Evolutionary conservation across 2,329 filamentous ascomycete species (phyloP).

Genomic region (Trichothecium roseum): DNA sequence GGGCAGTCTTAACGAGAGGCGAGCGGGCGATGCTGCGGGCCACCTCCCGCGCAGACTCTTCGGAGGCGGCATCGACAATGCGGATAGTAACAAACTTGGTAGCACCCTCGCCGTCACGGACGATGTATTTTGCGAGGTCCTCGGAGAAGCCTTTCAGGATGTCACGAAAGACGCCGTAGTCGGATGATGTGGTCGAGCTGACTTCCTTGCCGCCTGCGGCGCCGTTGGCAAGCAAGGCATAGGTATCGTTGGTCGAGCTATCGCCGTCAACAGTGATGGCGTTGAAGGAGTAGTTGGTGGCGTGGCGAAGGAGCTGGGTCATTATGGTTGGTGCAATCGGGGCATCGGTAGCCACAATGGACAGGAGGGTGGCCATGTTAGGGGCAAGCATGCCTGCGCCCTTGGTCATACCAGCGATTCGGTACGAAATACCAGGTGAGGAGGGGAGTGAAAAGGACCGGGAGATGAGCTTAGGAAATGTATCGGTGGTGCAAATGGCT

Average conservation of each 20-base stretch:
- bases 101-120: slow-evolving; percentile 92
- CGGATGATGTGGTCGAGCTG: slow-evolving; percentile 38
- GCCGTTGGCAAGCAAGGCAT: slow-evolving; percentile 91
- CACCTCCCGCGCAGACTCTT: slow-evolving; percentile 64
- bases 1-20: slow-evolving; percentile 89
- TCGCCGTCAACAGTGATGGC: slow-evolving; percentile 95
- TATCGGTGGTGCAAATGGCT: slow-evolving; percentile 97
- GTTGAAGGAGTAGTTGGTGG: slow-evolving; percentile 84
- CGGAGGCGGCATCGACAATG: slow-evolving; percentile 61
- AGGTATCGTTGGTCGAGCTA: slow-evolving; percentile 94
- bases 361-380: slow-evolving; percentile 94
- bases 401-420: slow-evolving; percentile 91
- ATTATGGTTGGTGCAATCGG: slow-evolving; percentile 62
- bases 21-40: slow-evolving; percentile 84
- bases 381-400: slow-evolving; percentile 98
- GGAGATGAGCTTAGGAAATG: slow-evolving; percentile 91
- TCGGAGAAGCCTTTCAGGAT: slow-evolving; percentile 69
- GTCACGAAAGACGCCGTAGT: slow-evolving; percentile 60
- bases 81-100: slow-evolving; percentile 96
- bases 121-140: slow-evolving; percentile 82
- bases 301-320: slow-evolving; percentile 57
- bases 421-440: slow-evolving; percentile 64
- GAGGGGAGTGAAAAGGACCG: slow-evolving; percentile 76
- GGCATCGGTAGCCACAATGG: slow-evolving; percentile 85
- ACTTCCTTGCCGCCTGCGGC: slow-evolving; percentile 67